Evolutionary conservation across 495 filamentous ascomycete species (phyloP), one percentile per base, ranked within the genome.

Genomic region (Clavariopsis aquatica): DNA sequence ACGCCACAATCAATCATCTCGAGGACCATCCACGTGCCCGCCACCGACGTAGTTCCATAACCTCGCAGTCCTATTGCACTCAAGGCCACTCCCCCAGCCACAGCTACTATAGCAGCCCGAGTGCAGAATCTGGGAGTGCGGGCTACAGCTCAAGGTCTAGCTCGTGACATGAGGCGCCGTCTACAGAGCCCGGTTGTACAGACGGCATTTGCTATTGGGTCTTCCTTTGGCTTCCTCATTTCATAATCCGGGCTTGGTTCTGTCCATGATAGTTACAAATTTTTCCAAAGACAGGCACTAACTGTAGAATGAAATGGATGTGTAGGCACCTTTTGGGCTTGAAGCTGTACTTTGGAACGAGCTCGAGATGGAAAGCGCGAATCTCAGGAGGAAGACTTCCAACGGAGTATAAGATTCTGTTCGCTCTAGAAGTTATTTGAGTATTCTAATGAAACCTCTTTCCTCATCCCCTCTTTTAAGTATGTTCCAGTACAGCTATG

Each of bases 181-280:
- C 56, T 28, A 41, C 49, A 52, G 49, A 59, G 4, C 55, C 60
- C 22, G 53, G 20, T 57, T 55, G 56, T 53, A 49, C 36, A 43
- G 67, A 65, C 27, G 55, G 59, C 23, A 45, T 55, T 17, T 47
- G 53, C 19, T 65, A 69, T 56, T 54, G 28, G 23, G 7, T 41
- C 15, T 49, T 62, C 29, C 13, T 49, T 43, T 65, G 57, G 67
- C 62, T 69, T 15, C 67, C 67, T 31, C 49, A 65, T 57, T 61
- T 54, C 20, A 52, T 61, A 49, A 28, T 69, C 26, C 45, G 31
- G 56, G 49, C 67, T 24, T 69, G 56, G 24, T 69, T 69, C 49
- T 69, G 67, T 60, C 67, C 60, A 41, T 62, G 13, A n/a, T 51
- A 22, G 26, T 6, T 43, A 43, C 38, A 43, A 17, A 3, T 43